These are phyloP conservation scores for Chaetomium fimeti DNA, from an alignment of 495 filamentous ascomycete species.

Conservation along the genomic window DNA sequence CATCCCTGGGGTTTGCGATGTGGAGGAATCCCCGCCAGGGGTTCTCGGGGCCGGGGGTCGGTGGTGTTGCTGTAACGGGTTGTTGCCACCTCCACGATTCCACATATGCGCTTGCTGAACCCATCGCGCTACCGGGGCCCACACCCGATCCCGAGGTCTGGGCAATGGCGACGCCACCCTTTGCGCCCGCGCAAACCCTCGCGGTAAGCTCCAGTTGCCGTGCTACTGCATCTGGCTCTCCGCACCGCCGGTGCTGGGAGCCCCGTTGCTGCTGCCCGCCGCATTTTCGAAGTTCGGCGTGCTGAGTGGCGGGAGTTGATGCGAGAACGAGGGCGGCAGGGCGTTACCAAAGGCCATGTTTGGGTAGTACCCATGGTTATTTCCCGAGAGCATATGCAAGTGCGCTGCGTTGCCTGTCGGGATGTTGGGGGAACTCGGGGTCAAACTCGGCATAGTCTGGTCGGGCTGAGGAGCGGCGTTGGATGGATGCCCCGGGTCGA, in stretches of 20 bases:
- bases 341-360: not conserved
- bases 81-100: not conserved
- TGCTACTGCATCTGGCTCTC: slow-evolving; percentile 25
- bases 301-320: slow-evolving; percentile 20
- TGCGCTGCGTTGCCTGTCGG: not conserved
- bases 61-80: not conserved
- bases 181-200: not conserved
- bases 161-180: not conserved
- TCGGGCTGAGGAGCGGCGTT: not conserved
- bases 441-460: not conserved
- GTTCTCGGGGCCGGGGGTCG: too few relatives aligned
- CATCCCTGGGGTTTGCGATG: not conserved
- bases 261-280: not conserved
- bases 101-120: not conserved
- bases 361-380: not conserved
- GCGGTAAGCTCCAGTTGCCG: not conserved
- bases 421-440: not conserved
- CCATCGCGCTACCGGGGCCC: not conserved
- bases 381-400: not conserved
- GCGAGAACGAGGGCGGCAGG: slow-evolving; percentile 12
- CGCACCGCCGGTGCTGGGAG: not conserved
- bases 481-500: not conserved
- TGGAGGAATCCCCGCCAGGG: not conserved
- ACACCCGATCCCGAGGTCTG: too few relatives aligned
- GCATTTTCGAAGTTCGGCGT: not conserved